Evolutionary conservation across 1,284 basidiomycete genomes (phyloP).

Genomic region (Puccinia horiana): DNA sequence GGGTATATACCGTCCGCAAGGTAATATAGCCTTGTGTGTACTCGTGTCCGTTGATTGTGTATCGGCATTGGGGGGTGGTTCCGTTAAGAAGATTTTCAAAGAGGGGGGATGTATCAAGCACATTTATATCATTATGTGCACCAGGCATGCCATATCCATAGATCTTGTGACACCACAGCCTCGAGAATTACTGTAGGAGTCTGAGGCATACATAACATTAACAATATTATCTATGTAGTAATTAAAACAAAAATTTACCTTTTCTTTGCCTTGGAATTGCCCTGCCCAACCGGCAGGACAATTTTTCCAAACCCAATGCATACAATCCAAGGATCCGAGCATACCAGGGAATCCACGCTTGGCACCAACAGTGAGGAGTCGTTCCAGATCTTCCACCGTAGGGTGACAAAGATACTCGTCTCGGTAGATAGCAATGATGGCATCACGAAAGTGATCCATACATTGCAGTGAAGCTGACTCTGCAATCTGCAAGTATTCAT

Average conservation of each 20-base stretch:
- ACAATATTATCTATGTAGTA: neutral
- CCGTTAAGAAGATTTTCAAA: neutral
- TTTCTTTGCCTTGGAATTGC: constrained; percentile 29
- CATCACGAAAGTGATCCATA: neutral
- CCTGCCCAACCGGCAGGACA: no score
- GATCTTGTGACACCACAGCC: neutral
- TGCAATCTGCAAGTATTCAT: neutral
- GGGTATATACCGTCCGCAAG: constrained; percentile 24
- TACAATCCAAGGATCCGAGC: constrained; percentile 13
- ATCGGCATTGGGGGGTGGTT: neutral
- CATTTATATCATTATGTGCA: constrained; percentile 7
- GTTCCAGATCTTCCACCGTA: neutral
- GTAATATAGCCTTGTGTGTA: constrained; percentile 2
- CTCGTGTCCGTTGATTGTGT: neutral
- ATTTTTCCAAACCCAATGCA: no score
- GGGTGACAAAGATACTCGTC: neutral
- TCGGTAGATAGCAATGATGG: neutral
- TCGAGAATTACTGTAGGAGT: neutral
- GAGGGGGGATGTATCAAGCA: neutral
- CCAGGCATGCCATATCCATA: constrained; percentile 33
- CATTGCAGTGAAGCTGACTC: neutral
- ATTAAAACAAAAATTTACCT: neutral
- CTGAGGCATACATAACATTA: no score
- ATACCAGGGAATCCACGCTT: constrained; percentile 9
- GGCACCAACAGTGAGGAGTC: neutral